Evolutionary conservation across 2,329 filamentous ascomycete species (phyloP).

Genomic region (Fusarium sp.): DNA sequence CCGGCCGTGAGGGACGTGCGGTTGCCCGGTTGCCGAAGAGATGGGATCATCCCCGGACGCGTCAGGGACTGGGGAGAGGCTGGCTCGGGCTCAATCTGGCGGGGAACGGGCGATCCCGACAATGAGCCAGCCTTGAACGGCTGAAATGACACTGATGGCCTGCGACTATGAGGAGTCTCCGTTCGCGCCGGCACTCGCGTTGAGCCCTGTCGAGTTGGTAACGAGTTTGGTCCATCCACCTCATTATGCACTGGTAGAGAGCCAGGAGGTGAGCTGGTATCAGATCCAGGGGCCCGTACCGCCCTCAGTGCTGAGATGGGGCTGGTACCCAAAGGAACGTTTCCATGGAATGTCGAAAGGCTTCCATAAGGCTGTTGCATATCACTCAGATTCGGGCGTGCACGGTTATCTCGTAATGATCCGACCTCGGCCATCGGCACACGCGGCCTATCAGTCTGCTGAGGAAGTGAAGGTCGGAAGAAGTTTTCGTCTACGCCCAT

Average conservation of each 20-base stretch:
- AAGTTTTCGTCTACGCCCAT: slow-evolving; percentile 91
- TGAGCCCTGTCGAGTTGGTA: slow-evolving; percentile 59
- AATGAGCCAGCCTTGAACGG: slow-evolving; percentile 96
- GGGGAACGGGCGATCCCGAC: slow-evolving; percentile 82
- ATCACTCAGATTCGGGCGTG: slow-evolving; percentile 63
- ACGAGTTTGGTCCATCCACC: slow-evolving; percentile 61
- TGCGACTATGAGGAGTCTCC: slow-evolving; percentile 68
- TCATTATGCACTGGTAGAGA: slow-evolving; percentile 63
- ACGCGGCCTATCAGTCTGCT: slow-evolving; percentile 57
- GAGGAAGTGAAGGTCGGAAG: slow-evolving; percentile 81
- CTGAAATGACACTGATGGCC: slow-evolving; percentile 89
- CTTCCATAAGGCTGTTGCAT: slow-evolving; percentile 88
- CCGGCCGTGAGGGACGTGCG: slow-evolving; percentile 80
- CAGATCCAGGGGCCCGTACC: slow-evolving; percentile 71
- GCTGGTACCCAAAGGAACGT: slow-evolving; percentile 81
- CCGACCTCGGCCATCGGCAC: slow-evolving; percentile 69
- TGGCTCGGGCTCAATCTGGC: slow-evolving; percentile 63
- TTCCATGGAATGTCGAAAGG: slow-evolving; percentile 89
- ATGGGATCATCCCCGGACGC: slow-evolving; percentile 60
- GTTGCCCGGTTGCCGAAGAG: slow-evolving; percentile 69
- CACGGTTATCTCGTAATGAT: slow-evolving; percentile 78
- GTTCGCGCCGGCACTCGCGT: slow-evolving; percentile 58
- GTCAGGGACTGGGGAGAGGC: slow-evolving; percentile 67
- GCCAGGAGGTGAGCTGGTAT: slow-evolving; percentile 69
- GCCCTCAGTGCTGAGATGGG: slow-evolving; percentile 86